Base-by-base conservation (phyloP, 2,329 filamentous ascomycete species). In the Phaeoacremonium minimum region DNA sequence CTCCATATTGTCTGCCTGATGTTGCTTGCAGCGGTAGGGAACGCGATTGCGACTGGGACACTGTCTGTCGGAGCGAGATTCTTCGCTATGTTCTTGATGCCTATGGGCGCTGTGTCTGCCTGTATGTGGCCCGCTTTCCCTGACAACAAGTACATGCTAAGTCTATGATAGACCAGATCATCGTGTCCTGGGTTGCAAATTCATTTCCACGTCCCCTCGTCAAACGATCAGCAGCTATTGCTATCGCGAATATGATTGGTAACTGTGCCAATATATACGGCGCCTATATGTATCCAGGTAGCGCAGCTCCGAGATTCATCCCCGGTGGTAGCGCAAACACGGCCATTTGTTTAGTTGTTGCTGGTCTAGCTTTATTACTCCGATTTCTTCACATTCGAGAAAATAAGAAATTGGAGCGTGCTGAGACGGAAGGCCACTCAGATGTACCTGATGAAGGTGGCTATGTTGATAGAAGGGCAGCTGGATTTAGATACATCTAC, bases 131-230 rank as follows among this genome's bases (percentile, higher is more conserved):
- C 2, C 15, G 11, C 4, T 14, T 12, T 5, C 3, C 5, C 7
- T 9, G 7, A n/a, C n/a, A n/a, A n/a, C n/a, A n/a, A n/a, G n/a
- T n/a, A n/a, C n/a, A n/a, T n/a, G n/a, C n/a, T n/a, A n/a, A n/a
- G n/a, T n/a, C n/a, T n/a, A n/a, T n/a, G n/a, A 15, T 37, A 61
- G 59, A 71, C 28, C 67, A 71, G 44, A 73, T 74, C 41, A 73
- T 87, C 16, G 82, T 87, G 31, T 77, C 82, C 0, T 75, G 73
- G 48, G 79, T 87, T 20, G 77, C 78, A 4, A 85, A 86, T 44
- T 81, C 84, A 7, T 72, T 88, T 22, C 82, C 83, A 0, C 85
- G 83, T 56, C 81, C 84, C 2, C 57, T 83, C 3, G 82, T 80
- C 3, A 78, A 83, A 32, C 72, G 82, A 3, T 83, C 83, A 5